phyloP scores from a whole-genome alignment of 2,329 filamentous ascomycete genomes.

The Sporothrix euskadiensis region DNA sequence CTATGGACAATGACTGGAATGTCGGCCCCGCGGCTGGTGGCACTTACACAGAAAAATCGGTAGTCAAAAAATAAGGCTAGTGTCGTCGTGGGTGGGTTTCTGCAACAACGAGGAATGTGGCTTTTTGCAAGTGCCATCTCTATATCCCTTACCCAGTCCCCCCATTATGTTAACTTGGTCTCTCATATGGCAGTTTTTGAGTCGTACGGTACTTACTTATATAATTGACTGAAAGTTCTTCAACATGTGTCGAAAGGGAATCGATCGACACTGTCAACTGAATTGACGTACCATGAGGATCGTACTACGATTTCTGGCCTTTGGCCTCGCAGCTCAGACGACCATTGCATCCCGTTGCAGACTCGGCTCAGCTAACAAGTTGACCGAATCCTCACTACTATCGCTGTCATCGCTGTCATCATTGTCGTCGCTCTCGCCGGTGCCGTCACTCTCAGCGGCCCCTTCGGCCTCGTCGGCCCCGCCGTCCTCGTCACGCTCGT shows the following conservation, averaged over 20 bases:
- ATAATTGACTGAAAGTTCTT: neutral
- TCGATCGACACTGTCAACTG: neutral
- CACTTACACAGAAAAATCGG: neutral
- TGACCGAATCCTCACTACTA: neutral
- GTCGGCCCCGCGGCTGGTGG: too few species aligned
- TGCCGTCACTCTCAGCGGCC: neutral
- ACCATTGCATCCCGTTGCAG: neutral
- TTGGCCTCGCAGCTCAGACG: neutral
- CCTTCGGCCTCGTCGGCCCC: neutral
- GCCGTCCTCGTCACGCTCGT: neutral
- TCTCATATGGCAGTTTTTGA: neutral
- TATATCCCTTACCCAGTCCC: neutral
- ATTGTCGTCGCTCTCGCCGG: neutral
- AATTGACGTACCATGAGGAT: neutral
- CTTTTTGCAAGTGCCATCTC: neutral
- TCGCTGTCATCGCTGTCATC: neutral
- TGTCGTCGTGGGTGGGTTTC: neutral
- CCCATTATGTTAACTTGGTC: neutral
- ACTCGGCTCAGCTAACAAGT: neutral
- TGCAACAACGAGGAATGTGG: neutral
- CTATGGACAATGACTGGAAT: too few species aligned
- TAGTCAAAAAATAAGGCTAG: neutral
- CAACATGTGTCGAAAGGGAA: neutral
- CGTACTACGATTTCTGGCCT: neutral
- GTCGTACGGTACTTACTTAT: neutral